Evolutionary conservation across 2,329 filamentous ascomycete genomes (phyloP), one percentile per base, ranked within the genome.

Genomic region (Colletotrichum acutatum): DNA sequence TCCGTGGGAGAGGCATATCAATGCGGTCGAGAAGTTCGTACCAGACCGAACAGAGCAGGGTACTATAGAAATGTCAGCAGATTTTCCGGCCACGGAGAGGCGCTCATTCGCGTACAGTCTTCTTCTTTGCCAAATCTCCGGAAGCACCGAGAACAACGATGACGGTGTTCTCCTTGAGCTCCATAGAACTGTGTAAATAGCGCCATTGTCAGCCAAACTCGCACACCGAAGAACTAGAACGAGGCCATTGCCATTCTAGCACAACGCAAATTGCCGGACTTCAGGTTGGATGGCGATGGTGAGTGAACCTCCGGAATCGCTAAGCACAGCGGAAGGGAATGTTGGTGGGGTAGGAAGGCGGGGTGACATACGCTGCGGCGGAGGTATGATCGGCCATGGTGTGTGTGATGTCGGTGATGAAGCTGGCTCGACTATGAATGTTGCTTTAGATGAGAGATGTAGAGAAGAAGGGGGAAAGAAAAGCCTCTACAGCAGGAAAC

Each of bases 41-140:
- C 95, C 80, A 99, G 92, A 78, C 97, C 97, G 83, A 99, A 99
- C 69, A 99, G 92, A 74, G 97, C 97, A 77, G 97, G 97, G 87
- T 97, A 99, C 94, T 98, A 77, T 71, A 34, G 34, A 72, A 52
- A 75, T 75, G 78, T 84, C 77, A 81, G 79, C 77, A 77, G 14
- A 42, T 53, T 58, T 28, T 58, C 68, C 58, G 52, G 60, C 53
- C 24, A 52, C 26, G 30, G 14, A 28, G n/a, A 34, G 24, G 34
- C 37, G 56, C 67, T 53, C 49, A 59, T 32, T 37, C 71, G 63
- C 75, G 83, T 86, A 97, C 95, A 58, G 97, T 99, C 92, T 99
- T 99, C 93, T 99, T 99, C 90, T 99, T 99, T 64, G 97, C 97
- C 78, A 99, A 87, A 89, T 99, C 97, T 80, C 97, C 97, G 66